Evolutionary conservation across 1,284 basidiomycete species (phyloP).

Genomic region (Sporisorium iseilematis-ciliati): DNA sequence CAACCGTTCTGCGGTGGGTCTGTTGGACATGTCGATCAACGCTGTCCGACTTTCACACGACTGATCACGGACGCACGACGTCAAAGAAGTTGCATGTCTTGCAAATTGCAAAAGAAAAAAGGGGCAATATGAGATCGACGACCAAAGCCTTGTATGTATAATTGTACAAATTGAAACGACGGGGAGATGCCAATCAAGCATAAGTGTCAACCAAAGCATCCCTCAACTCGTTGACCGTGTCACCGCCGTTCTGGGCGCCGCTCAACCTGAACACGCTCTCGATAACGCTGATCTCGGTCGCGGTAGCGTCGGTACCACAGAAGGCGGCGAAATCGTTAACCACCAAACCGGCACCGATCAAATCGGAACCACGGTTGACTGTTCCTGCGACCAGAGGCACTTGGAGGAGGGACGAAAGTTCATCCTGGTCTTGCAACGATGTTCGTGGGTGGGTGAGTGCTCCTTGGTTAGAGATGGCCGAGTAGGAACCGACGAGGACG

Average conservation of each 20-base stretch:
- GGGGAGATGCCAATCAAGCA: conserved; percentile 35
- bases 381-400: conserved; percentile 96
- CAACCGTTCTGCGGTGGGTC: too few relatives aligned
- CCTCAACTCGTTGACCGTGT: conserved; percentile 65
- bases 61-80: too few relatives aligned
- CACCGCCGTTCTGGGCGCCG: conserved; percentile 52
- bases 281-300: conserved; percentile 97
- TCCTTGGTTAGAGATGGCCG: conserved; percentile 93
- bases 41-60: too few relatives aligned
- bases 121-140: too few relatives aligned
- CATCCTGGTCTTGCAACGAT: conserved; percentile 95
- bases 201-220: conserved; percentile 68
- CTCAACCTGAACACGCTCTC: conserved; percentile 86
- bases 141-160: not conserved
- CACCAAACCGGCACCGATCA: conserved; percentile 95
- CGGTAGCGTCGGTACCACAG: conserved; percentile 76
- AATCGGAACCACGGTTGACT: conserved; percentile 96
- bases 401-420: conserved; percentile 92
- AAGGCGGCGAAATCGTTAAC: conserved; percentile 99
- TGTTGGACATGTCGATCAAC: too few relatives aligned
- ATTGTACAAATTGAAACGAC: not conserved
- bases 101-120: too few relatives aligned
- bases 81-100: too few relatives aligned
- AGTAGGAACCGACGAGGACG: conserved; percentile 95
- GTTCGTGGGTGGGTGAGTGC: conserved; percentile 98